Evolutionary conservation across 306 rosid species (phyloP).

Genomic region (Corylus avellana): DNA sequence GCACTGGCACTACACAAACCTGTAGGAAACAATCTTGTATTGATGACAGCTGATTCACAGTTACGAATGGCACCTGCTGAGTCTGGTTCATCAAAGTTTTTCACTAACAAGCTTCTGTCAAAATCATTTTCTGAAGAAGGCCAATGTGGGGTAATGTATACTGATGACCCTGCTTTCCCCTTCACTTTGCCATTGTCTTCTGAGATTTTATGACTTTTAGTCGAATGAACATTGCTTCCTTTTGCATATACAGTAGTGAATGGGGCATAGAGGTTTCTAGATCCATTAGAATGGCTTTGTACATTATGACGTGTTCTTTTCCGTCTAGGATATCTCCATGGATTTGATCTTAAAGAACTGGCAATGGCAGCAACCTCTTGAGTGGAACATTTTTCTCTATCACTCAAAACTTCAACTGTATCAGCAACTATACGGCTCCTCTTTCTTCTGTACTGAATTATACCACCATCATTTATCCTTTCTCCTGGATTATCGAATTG

Average conservation of each 20-base stretch:
- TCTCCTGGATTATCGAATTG: conserved; percentile 30
- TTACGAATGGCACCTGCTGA: conserved; percentile 7
- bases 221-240: conserved; percentile 26
- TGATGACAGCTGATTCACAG: not conserved
- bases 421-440: conserved; percentile 33
- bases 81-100: conserved; percentile 19
- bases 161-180: conserved; percentile 29
- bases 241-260: conserved; percentile 36
- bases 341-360: conserved; percentile 33
- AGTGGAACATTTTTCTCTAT: conserved; percentile 28
- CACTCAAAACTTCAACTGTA: conserved; percentile 25
- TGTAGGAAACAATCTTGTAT: not conserved
- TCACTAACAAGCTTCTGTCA: conserved; percentile 22
- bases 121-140: conserved; percentile 24
- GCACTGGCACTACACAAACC: not conserved
- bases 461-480: conserved; percentile 25
- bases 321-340: conserved; percentile 57
- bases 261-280: conserved; percentile 20
- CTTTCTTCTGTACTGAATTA: conserved; percentile 44
- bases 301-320: conserved; percentile 52
- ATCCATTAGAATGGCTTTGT: conserved; percentile 30
- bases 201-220: conserved; percentile 15
- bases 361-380: conserved; percentile 26
- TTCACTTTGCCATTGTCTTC: conserved; percentile 27
- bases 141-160: not conserved